Evolutionary conservation across 2,329 filamentous ascomycete genomes (phyloP).

Genomic region (Trichothecium roseum): DNA sequence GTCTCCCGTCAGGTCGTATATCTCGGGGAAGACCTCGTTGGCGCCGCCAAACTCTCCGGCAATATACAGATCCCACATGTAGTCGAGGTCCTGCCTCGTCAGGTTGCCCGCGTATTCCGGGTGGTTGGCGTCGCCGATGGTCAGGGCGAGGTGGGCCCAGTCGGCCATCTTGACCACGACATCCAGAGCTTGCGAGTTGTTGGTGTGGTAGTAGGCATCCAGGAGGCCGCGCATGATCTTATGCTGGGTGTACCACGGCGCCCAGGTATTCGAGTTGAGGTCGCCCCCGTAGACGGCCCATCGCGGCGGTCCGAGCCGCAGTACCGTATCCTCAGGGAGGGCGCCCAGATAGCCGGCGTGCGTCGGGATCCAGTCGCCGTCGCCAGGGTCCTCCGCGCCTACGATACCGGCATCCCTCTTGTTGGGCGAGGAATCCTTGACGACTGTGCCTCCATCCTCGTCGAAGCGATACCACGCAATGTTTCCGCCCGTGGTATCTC

Average conservation of each 20-base stretch:
- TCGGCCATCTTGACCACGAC: constrained; percentile 19
- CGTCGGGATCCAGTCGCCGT: constrained; percentile 16
- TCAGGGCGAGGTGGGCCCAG: constrained; percentile 21
- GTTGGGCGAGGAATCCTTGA: constrained; percentile 10
- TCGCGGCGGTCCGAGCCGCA: constrained; percentile 19
- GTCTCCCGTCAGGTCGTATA: constrained; percentile 19
- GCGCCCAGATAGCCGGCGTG: constrained; percentile 19
- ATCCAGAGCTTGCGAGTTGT: constrained; percentile 16
- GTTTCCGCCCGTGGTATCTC: constrained; percentile 9
- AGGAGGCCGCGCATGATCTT: constrained; percentile 22
- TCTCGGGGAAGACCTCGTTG: constrained; percentile 21
- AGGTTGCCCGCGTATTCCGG: constrained; percentile 18
- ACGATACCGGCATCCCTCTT: constrained; percentile 8
- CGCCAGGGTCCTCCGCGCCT: constrained; percentile 6
- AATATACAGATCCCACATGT: constrained; percentile 23
- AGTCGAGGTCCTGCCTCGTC: constrained; percentile 20
- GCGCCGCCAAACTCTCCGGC: constrained; percentile 20
- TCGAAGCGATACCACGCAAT: constrained; percentile 13
- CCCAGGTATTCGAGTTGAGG: constrained; percentile 18
- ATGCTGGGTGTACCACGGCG: constrained; percentile 22
- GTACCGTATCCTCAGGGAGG: constrained; percentile 19
- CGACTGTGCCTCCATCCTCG: constrained; percentile 7
- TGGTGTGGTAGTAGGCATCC: constrained; percentile 22
- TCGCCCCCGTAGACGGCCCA: constrained; percentile 19
- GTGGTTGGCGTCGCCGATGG: constrained; percentile 20